Percentiles rank a stretch among this genome's conserved stretches.
phyloP scores from a whole-genome alignment of 1,284 basidiomycete genomes.

The Phaffia rhodozyma region DNA sequence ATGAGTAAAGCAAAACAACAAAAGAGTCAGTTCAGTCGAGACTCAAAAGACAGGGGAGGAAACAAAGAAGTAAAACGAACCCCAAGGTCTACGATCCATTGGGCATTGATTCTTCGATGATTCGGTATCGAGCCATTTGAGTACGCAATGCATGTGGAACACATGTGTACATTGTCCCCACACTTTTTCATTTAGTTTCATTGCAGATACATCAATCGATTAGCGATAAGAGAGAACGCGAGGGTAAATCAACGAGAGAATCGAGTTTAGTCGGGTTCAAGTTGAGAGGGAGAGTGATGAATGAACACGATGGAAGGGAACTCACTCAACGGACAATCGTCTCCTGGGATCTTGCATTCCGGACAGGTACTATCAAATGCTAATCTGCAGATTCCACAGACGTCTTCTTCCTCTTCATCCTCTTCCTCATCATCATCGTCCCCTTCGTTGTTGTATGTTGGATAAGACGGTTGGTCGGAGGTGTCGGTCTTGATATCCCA shows the following conservation, averaged over 20 bases:
- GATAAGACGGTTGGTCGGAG: constrained; percentile 16
- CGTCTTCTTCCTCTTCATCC: constrained; percentile 62
- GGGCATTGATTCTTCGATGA: constrained; percentile 84
- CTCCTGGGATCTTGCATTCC: constrained; percentile 86
- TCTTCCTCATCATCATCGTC: constrained; percentile 43
- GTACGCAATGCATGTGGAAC: constrained; percentile 87
- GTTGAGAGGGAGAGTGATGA: background rate
- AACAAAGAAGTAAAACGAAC: constrained; percentile 41
- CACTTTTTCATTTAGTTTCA: constrained; percentile 41
- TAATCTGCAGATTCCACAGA: constrained; percentile 86
- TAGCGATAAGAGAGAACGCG: constrained; percentile 7
- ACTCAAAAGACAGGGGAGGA: background rate
- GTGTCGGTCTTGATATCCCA: constrained; percentile 54
- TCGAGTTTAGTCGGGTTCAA: background rate
- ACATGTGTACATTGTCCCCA: constrained; percentile 93
- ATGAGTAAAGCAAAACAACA: background rate
- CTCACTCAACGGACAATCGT: constrained; percentile 87
- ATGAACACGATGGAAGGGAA: constrained; percentile 21
- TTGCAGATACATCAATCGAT: background rate
- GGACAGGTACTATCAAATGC: constrained; percentile 88
- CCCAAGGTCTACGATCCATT: constrained; percentile 84
- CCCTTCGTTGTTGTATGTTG: constrained; percentile 26
- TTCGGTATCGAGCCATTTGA: constrained; percentile 83
- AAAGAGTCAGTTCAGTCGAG: background rate
- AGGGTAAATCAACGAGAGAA: background rate